Base-by-base conservation (phyloP, 2,329 filamentous ascomycete genomes). In the Incumbomyces lentus region DNA sequence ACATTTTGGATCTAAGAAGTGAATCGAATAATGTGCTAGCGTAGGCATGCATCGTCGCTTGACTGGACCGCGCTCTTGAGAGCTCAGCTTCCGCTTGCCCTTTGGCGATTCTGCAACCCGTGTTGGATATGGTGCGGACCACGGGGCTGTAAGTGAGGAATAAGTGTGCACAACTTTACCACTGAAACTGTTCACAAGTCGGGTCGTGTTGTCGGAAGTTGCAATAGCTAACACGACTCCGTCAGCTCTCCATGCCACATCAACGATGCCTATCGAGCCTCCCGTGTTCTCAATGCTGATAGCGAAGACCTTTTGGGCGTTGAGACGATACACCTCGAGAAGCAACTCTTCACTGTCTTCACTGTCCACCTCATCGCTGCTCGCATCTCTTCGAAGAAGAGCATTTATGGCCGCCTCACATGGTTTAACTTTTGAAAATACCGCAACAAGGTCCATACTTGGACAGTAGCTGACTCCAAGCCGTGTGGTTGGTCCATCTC, bases 191-290 rank as follows among this genome's bases (percentile, higher is more conserved):
- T 84, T 84, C 62, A 90, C 76, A 31, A 94, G 68, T 48, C 86
- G 80, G 16, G 92, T 78, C 6, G 77, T 76, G 22, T 85, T 84
- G 68, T 94, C 86, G 55, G 78, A 86, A 80, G 86, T 94, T 38
- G 81, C 86, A 12, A 92, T 78, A 12, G 87, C 87, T 46, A 95
- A 74, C 35, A 86, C 79, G 52, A 86, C 59, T 83, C 82, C 82
- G 59, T 84, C 80, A 22, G 74, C 70, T 60, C 82, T 84, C 82
- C 82, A 86, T 39, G 66, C 71, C 46, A 84, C 16, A 17, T 46
- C 36, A 18, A 38, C 22, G 29, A 46, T 18, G 29, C 36, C 43
- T 5, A 31, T 18, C 18, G 35, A 14, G 22, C 43, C 41, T 29
- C 48, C 51, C 51, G 57, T 49, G 58, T 48, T 56, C 64, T 59